Base-by-base conservation (phyloP, 495 filamentous ascomycete genomes). In the Neurospora sp. region DNA sequence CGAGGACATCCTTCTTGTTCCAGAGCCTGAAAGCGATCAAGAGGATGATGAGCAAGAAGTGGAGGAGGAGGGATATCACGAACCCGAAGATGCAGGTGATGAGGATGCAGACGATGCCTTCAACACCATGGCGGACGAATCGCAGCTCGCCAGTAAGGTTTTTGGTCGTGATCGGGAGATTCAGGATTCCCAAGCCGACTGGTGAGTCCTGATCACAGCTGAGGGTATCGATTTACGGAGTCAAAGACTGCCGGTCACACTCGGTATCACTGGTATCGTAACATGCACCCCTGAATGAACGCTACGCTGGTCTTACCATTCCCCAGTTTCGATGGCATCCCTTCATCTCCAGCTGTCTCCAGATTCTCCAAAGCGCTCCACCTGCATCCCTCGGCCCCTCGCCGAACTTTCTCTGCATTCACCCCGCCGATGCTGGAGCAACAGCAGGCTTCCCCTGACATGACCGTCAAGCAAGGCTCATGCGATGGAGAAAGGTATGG, bases 1-100 rank as follows among this genome's bases (percentile, higher is more conserved):
- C 73, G 85, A 86, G 72, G 85, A 86, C 69, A 76, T 86, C 39
- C 74, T 86, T 35, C 80, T 86, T 14, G 75, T 76, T 14, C 82
- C 78, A 35, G 18, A 75, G 37, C 73, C 73, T 1, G 74, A 72
- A 31, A 80, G 76, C 45, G 78, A 79, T 8, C 80, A 81, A 20
- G 80, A 82, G 3, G 74, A 68, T 31, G 72, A 72, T 14, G 80
- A 80, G 9, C 76, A 77, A 35, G 76, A 72, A 37, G 61, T 27
- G n/a, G 73, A 14, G 9, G 41, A 20, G 2, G 44, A 20, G 39
- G 12, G 20, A 5, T 35, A 40, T 40, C 40, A 14, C 37, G 44
- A 71, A 27, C 7, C 16, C 37, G 27, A 70, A 16, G 47, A 71
- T 31, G 42, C 70, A 69, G 70, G 53, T 65, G 53, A 65, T 31